A percentile compares a stretch with the other conserved stretches of the same genome.
Conservation (phyloP, 169 alveolate species). For the Eimeria maxima region DNA sequence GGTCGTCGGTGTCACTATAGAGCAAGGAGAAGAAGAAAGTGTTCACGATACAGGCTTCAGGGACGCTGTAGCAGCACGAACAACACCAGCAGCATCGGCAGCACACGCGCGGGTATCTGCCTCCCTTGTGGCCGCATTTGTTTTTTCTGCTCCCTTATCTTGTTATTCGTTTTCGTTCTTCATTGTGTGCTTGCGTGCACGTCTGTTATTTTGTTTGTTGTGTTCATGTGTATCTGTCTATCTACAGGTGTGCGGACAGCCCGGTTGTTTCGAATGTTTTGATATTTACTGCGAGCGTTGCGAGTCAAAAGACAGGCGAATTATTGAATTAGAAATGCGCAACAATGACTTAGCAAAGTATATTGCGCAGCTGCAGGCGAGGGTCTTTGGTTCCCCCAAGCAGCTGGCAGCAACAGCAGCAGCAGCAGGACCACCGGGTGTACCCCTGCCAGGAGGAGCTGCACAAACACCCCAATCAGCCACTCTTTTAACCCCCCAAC, state of each 20-base stretch:
- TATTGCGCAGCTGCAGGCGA: slow-evolving; percentile 86
- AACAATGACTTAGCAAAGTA: slow-evolving; percentile 88
- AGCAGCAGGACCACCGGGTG: too few relatives aligned
- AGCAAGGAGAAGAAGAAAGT: neutral
- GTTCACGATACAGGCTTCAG: too few relatives aligned
- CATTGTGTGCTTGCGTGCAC: too few relatives aligned
- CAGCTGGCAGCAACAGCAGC: too few relatives aligned
- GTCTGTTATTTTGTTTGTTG: too few relatives aligned
- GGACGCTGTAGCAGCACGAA: neutral
- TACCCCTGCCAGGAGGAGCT: neutral
- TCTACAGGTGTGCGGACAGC: slow-evolving; percentile 83
- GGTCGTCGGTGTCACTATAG: neutral
- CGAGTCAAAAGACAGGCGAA: slow-evolving; percentile 88
- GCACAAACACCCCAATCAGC: neutral
- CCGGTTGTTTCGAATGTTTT: slow-evolving; percentile 89
- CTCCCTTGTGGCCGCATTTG: too few relatives aligned
- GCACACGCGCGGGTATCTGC: too few relatives aligned
- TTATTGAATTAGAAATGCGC: slow-evolving; percentile 88
- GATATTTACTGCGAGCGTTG: slow-evolving; percentile 88
- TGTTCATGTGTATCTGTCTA: neutral
- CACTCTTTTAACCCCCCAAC: too few relatives aligned
- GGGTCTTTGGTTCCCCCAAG: slow-evolving; percentile 38
- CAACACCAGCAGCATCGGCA: too few relatives aligned
- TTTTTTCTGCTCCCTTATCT: too few relatives aligned
- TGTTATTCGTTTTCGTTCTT: too few relatives aligned